Conservation (phyloP, 768 basidiomycete genomes). For the Pisolithus microcarpus region DNA sequence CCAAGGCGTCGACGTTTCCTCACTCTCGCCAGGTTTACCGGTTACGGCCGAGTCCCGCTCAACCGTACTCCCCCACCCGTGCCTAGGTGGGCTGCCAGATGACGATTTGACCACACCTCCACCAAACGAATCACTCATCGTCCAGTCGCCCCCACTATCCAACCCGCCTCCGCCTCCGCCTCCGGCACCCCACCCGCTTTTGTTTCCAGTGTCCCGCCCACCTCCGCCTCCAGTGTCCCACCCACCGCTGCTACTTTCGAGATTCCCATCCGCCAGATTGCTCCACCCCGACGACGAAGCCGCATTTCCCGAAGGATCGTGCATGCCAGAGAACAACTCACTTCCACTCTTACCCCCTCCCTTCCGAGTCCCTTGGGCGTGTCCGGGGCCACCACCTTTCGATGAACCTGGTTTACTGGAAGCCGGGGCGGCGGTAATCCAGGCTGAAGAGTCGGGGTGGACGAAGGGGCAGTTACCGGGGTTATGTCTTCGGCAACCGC, state of each 20-base stretch:
- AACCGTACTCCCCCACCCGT: constrained; percentile 6
- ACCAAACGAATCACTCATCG: background rate
- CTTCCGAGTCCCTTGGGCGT: no score
- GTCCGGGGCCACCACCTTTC: no score
- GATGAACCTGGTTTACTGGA: background rate
- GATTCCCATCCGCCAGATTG: background rate
- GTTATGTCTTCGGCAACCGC: constrained; percentile 20
- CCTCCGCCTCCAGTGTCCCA: constrained; percentile 5
- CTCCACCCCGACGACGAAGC: background rate
- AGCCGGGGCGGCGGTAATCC: constrained; percentile 13
- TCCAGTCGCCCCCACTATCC: constrained; percentile 6
- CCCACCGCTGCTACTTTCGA: background rate
- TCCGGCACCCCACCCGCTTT: constrained; percentile 7
- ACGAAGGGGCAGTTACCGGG: constrained; percentile 20
- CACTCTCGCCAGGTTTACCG: background rate
- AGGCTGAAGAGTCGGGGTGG: constrained; percentile 23
- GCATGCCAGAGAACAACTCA: no score
- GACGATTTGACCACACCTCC: background rate
- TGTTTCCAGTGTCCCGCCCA: background rate
- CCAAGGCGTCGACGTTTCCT: background rate
- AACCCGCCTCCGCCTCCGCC: background rate
- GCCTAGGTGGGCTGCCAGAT: background rate
- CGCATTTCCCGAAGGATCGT: no score
- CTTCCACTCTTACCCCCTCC: no score
- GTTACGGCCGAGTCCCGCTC: background rate